Percentiles rank a stretch among this genome's conserved stretches.
Conservation (phyloP, 2,329 filamentous ascomycete genomes). For the Torrubiellomyces zombiae region DNA sequence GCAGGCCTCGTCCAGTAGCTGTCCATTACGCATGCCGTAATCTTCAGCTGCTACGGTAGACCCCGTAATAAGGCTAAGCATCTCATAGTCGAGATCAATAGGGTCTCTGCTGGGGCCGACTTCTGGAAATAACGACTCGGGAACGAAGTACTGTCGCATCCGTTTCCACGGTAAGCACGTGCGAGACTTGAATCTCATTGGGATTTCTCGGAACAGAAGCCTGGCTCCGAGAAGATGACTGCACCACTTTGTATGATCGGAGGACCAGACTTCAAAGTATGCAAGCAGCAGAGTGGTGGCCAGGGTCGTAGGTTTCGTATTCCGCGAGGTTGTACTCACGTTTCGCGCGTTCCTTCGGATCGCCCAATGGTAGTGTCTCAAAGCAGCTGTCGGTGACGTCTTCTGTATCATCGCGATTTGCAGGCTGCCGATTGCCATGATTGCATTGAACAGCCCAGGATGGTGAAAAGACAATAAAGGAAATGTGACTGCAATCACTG, state of each 20-base stretch:
- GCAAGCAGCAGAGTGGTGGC: constrained; percentile 73
- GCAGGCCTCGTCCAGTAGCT: constrained; percentile 10
- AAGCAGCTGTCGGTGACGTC: constrained; percentile 58
- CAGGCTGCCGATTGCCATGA: constrained; percentile 71
- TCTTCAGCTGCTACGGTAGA: constrained; percentile 19
- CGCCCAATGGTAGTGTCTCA: constrained; percentile 83
- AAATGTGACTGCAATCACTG: constrained; percentile 43
- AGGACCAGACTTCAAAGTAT: constrained; percentile 89
- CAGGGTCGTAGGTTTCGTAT: constrained; percentile 65
- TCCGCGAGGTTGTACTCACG: constrained; percentile 50
- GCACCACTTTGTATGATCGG: constrained; percentile 91
- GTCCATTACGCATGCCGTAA: constrained; percentile 17
- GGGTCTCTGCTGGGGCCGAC: constrained; percentile 11
- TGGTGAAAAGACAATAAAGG: constrained; percentile 71
- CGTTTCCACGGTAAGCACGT: constrained; percentile 50
- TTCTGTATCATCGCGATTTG: constrained; percentile 74
- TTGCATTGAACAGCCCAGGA: constrained; percentile 77
- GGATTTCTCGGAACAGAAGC: constrained; percentile 67
- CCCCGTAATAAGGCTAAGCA: constrained; percentile 26
- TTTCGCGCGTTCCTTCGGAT: constrained; percentile 62
- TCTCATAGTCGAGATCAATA: constrained; percentile 22
- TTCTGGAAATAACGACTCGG: constrained; percentile 1
- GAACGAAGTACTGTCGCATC: constrained; percentile 10
- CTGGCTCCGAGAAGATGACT: constrained; percentile 76
- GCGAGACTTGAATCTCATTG: constrained; percentile 56